Conservation (phyloP, 257 asterid species). For the Solanum chmielewskii region DNA sequence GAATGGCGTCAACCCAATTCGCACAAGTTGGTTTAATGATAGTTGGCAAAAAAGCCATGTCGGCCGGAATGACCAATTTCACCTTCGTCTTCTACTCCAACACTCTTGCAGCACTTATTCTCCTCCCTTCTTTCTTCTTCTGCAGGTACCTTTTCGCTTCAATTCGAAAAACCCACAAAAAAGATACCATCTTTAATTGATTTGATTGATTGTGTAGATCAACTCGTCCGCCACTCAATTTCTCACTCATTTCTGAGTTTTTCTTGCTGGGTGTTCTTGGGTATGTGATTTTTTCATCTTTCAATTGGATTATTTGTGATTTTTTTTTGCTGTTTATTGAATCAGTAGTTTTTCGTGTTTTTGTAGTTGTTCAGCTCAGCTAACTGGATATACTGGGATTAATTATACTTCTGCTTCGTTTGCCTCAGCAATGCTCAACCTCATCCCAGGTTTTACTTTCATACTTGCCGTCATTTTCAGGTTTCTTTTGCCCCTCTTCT, state of each 20-base stretch:
- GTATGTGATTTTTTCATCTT: constrained; percentile 18
- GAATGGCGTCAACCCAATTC: constrained; percentile 51
- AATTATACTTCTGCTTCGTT: constrained; percentile 64
- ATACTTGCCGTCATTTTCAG: constrained; percentile 71
- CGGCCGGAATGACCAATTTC: constrained; percentile 77
- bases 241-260: constrained; percentile 42
- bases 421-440: constrained; percentile 88
- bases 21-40: constrained; percentile 74
- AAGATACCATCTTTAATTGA: neutral
- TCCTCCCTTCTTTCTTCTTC: constrained; percentile 69
- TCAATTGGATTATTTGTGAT: neutral
- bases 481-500: constrained; percentile 13
- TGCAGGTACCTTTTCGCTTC: constrained; percentile 32
- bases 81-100: constrained; percentile 76
- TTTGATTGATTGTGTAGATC: constrained; percentile 16
- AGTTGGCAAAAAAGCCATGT: constrained; percentile 66
- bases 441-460: constrained; percentile 81
- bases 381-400: constrained; percentile 78
- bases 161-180: constrained; percentile 22
- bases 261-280: constrained; percentile 74
- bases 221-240: constrained; percentile 47
- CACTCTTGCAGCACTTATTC: constrained; percentile 66
- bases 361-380: constrained; percentile 72
- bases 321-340: neutral
- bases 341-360: neutral